Evolutionary conservation across 495 filamentous ascomycete species (phyloP).

Genomic region (Daldinia concentrica): DNA sequence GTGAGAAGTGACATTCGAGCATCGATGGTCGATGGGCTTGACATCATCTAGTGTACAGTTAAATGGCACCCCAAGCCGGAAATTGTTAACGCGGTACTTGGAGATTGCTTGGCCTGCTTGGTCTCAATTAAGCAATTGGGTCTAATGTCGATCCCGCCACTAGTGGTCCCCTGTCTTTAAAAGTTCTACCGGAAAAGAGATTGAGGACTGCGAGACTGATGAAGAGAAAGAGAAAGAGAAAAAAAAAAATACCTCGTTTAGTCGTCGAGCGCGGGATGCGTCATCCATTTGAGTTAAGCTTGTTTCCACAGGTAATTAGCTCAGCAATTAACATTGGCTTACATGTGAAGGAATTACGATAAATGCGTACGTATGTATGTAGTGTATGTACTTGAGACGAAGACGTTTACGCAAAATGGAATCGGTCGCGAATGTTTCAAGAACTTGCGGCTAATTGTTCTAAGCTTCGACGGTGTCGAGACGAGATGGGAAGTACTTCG

Average conservation of each 20-base stretch:
- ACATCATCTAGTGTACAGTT: slow-evolving; percentile 20
- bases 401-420: not conserved
- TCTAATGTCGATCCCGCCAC: slow-evolving; percentile 34
- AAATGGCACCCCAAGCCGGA: not conserved
- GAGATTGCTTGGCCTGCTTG: slow-evolving; percentile 1
- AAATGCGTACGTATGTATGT: too few species aligned
- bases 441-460: not conserved
- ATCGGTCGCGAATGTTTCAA: slow-evolving; percentile 4
- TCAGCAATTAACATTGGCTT: not conserved
- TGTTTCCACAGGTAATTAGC: slow-evolving; percentile 1
- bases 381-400: too few species aligned
- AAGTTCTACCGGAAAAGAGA: not conserved
- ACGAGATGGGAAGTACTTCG: not conserved
- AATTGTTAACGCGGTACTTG: slow-evolving; percentile 33
- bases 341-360: slow-evolving; percentile 1
- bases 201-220: slow-evolving; percentile 6
- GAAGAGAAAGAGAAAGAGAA: not conserved
- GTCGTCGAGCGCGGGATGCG: slow-evolving; percentile 7
- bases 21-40: slow-evolving; percentile 11
- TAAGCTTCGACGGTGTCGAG: slow-evolving; percentile 24
- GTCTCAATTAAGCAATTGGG: slow-evolving; percentile 19
- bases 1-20: not conserved
- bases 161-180: slow-evolving; percentile 24
- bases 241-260: slow-evolving; percentile 18
- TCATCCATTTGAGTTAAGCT: not conserved